Base-by-base conservation (phyloP, 805 yeast species). In the Ascoidea asiatica region DNA sequence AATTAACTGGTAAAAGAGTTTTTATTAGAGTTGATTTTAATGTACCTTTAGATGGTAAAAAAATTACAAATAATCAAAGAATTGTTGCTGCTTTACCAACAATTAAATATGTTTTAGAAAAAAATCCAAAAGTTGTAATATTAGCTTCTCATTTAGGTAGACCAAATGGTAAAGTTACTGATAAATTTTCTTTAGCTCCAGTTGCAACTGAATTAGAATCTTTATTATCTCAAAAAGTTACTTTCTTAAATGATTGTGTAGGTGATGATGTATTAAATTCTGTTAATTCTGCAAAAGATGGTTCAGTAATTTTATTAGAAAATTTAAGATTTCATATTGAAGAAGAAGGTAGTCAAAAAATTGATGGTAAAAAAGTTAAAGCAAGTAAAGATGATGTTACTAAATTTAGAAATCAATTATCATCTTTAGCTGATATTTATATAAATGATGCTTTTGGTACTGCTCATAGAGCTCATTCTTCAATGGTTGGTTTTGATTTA, bases 81-180 rank as follows among this genome's bases (percentile, higher is more conserved):
- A 92, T 92, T 62, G 97, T 89, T 59, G 99, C 98, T 65, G 98
- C 99, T 56, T 72, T 94, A 59, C 99, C 99, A 67, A 90, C 99
- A 56, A 92, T 92, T 73, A 68, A 94, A 70, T 92, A 90, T 66
- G 97, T 90, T 44, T 72, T 84, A 64, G 90, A 85, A 63, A 81
- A 90, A 56, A 77, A 83, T 60, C 95, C 99, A 63, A 87, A 82
- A 75, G 86, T 79, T 54, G 81, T 92, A 54, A 73, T 92, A 56
- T 77, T 92, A 57, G 97, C 97, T 53, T 89, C 97, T 49, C 99
- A 92, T 67, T 77, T 92, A 66, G 99, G 99, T 62, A 88, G 99
- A 75, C 99, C 99, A 68, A 92, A 92, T 65, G 99, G 99, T 65
- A 88, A 86, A 70, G 74, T 64, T 50, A 77, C 69, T 59, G 81